phyloP scores from a whole-genome alignment of 2,329 filamentous ascomycete genomes.

The Xylariaceae sp. region DNA sequence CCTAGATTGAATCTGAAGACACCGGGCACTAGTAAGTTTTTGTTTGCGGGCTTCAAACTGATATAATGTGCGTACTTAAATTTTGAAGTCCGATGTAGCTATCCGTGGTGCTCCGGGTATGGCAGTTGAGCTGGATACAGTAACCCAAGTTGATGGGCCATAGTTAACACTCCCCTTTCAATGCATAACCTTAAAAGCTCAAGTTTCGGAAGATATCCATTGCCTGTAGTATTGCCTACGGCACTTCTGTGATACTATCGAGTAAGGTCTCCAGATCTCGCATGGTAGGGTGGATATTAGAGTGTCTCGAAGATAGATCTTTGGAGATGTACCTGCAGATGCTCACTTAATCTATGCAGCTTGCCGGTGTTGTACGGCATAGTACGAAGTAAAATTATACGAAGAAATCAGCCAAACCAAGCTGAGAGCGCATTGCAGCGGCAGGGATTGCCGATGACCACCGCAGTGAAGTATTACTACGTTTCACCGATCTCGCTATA shows the following conservation, averaged over 20 bases:
- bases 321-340: conserved; percentile 33
- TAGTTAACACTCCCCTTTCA: not conserved
- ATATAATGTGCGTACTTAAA: not conserved
- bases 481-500: conserved; percentile 22
- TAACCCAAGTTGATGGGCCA: not conserved
- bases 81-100: conserved; percentile 20
- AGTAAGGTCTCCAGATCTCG: not conserved
- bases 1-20: not conserved
- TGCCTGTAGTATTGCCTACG: not conserved
- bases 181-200: not conserved
- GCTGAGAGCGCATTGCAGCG: not conserved
- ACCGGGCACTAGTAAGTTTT: not conserved
- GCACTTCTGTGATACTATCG: not conserved
- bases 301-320: conserved; percentile 17
- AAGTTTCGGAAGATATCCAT: not conserved
- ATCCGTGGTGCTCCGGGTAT: conserved; percentile 17
- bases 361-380: conserved; percentile 34
- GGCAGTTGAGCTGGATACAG: not conserved
- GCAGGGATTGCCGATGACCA: not conserved
- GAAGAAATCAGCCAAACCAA: conserved; percentile 13
- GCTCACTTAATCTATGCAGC: conserved; percentile 25
- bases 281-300: not conserved
- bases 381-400: conserved; percentile 28
- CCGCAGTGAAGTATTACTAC: conserved; percentile 5
- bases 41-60: conserved; percentile 19